These are phyloP conservation scores for Arachnopeziza araneosa DNA, from an alignment of 2,329 filamentous ascomycete species.

Conservation along the genomic window DNA sequence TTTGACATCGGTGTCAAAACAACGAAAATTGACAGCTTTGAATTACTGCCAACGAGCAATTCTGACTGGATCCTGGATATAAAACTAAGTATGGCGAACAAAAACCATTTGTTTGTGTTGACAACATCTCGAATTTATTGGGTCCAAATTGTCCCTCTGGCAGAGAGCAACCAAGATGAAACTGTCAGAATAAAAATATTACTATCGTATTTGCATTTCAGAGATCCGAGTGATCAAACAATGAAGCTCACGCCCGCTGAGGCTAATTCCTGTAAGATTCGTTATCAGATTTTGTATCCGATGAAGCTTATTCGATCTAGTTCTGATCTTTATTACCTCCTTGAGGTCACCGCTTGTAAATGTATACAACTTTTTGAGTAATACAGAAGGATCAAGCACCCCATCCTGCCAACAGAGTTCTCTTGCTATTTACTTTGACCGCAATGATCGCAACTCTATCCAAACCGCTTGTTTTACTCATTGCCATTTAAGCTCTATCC, in stretches of 20 bases:
- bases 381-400: neutral
- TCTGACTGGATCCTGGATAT: slow-evolving; percentile 54
- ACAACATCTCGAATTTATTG: slow-evolving; percentile 35
- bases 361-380: slow-evolving; percentile 22
- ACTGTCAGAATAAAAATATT: slow-evolving; percentile 28
- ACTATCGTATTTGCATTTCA: slow-evolving; percentile 42
- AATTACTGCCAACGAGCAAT: slow-evolving; percentile 13
- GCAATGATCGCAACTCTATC: neutral
- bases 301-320: slow-evolving; percentile 15
- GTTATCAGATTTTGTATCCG: neutral
- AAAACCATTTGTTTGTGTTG: slow-evolving; percentile 51
- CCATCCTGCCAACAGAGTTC: slow-evolving; percentile 17
- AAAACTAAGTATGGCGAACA: slow-evolving; percentile 40
- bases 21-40: slow-evolving; percentile 15
- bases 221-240: slow-evolving; percentile 33
- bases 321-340: slow-evolving; percentile 24
- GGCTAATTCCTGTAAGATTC: slow-evolving; percentile 18
- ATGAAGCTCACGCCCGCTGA: slow-evolving; percentile 36
- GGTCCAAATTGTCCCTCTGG: slow-evolving; percentile 23
- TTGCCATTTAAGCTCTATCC: slow-evolving; percentile 6
- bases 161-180: slow-evolving; percentile 8
- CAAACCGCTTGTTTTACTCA: slow-evolving; percentile 12
- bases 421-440: slow-evolving; percentile 9
- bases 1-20: slow-evolving; percentile 25
- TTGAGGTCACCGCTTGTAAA: slow-evolving; percentile 20